Conservation (phyloP, 805 yeast species). For the Candida berthetii region DNA sequence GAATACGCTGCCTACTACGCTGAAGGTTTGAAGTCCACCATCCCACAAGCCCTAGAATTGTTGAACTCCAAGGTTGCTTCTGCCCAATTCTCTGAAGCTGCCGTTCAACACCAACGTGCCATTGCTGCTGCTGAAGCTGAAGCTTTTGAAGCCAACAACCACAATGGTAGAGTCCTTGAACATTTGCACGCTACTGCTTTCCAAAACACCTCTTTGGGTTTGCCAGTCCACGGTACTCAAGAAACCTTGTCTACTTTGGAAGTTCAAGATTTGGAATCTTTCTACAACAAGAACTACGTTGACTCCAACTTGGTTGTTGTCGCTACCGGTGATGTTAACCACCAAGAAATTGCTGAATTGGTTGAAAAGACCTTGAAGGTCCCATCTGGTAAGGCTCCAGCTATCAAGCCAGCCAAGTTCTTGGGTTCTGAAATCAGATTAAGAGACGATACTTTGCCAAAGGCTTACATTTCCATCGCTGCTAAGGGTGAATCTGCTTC, state of each 20-base stretch:
- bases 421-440: constrained; percentile 83
- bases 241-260: constrained; percentile 58
- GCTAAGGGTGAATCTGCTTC: constrained; percentile 61
- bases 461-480: constrained; percentile 73
- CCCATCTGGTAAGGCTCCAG: constrained; percentile 45
- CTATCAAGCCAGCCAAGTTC: constrained; percentile 51
- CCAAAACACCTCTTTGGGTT: constrained; percentile 78
- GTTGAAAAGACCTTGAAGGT: constrained; percentile 46
- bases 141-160: constrained; percentile 49
- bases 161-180: constrained; percentile 52
- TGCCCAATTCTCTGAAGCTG: constrained; percentile 32
- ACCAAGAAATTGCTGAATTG: constrained; percentile 62
- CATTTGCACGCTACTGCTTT: constrained; percentile 80
- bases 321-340: constrained; percentile 64
- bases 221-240: constrained; percentile 71
- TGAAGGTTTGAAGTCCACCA: constrained; percentile 43
- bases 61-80: constrained; percentile 37
- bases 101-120: constrained; percentile 41
- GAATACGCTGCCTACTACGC: constrained; percentile 63
- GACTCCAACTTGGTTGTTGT: constrained; percentile 65
- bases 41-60: constrained; percentile 44
- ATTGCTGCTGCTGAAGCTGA: constrained; percentile 41
- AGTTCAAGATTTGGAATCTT: constrained; percentile 48
- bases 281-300: constrained; percentile 50
- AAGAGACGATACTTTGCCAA: constrained; percentile 83